These are phyloP conservation scores for Candida multigemmis DNA, from an alignment of 805 yeast species.

Conservation along the genomic window DNA sequence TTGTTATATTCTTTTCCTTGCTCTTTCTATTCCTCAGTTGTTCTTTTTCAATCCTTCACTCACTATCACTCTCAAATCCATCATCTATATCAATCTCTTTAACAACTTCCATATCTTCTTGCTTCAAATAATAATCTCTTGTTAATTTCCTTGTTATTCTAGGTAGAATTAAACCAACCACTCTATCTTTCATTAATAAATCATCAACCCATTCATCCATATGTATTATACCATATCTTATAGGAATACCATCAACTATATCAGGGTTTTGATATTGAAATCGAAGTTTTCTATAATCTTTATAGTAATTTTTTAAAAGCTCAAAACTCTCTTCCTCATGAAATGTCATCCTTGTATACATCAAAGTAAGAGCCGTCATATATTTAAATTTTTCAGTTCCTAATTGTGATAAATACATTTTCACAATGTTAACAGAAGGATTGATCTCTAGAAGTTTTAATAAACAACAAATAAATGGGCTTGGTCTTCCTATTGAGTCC, in stretches of 20 bases:
- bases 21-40: too few relatives aligned
- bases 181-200: conserved; percentile 46
- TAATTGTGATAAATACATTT: conserved; percentile 46
- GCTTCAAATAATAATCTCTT: conserved; percentile 13
- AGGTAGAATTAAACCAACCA: conserved; percentile 71
- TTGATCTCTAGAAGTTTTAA: conserved; percentile 70
- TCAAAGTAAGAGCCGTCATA: conserved; percentile 55
- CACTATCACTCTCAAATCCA: conserved; percentile 30
- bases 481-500: conserved; percentile 49
- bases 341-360: conserved; percentile 49
- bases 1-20: too few relatives aligned
- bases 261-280: conserved; percentile 18
- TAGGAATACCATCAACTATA: conserved; percentile 11
- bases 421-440: conserved; percentile 52
- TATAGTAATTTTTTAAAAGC: conserved; percentile 44
- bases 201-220: conserved; percentile 73
- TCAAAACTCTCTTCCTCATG: conserved; percentile 30
- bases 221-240: conserved; percentile 29
- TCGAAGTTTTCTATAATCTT: conserved; percentile 66
- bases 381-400: conserved; percentile 59
- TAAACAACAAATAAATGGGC: conserved; percentile 68
- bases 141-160: conserved; percentile 30
- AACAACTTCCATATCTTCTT: conserved; percentile 6
- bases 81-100: conserved; percentile 2
- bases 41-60: too few relatives aligned